A percentile compares a stretch with the other conserved stretches of the same genome.
phyloP scores from a whole-genome alignment of 306 rosid species.

The Vigna trinervia region DNA sequence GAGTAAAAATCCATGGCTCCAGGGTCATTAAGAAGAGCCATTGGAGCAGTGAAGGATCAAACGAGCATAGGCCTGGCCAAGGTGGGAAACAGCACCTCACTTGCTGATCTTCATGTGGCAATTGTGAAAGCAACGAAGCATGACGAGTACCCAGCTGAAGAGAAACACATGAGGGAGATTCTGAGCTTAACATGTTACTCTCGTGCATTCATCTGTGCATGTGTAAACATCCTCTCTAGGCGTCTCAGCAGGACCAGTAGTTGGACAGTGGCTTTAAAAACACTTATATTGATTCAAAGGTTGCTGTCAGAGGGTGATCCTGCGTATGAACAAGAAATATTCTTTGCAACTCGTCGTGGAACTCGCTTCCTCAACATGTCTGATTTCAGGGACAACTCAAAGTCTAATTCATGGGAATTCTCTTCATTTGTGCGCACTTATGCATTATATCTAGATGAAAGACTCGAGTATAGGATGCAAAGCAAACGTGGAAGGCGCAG shows the following conservation, averaged over 20 bases:
- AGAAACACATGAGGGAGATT: constrained; percentile 69
- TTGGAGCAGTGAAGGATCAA: constrained; percentile 91
- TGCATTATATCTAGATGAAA: constrained; percentile 79
- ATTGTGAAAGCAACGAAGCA: constrained; percentile 90
- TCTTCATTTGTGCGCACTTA: constrained; percentile 79
- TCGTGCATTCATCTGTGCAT: constrained; percentile 57
- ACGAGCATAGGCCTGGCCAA: constrained; percentile 92
- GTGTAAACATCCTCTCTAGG: constrained; percentile 61
- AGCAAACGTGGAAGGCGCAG: constrained; percentile 64
- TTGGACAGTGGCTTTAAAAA: constrained; percentile 86
- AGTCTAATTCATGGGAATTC: constrained; percentile 61
- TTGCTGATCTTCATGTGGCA: constrained; percentile 80
- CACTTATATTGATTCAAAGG: constrained; percentile 71
- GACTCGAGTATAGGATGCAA: constrained; percentile 87
- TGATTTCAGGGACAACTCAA: constrained; percentile 57
- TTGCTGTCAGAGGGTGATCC: constrained; percentile 77
- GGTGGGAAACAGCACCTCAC: constrained; percentile 69
- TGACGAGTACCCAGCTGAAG: constrained; percentile 77
- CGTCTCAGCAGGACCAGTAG: constrained; percentile 75
- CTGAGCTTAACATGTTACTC: constrained; percentile 86
- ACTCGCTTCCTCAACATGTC: constrained; percentile 90
- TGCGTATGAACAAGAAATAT: constrained; percentile 81
- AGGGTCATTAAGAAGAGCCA: constrained; percentile 71
- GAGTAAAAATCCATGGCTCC: constrained; percentile 51
- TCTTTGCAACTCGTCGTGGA: constrained; percentile 81